phyloP scores from a whole-genome alignment of 225 moss, liverwort and hornwort genomes.

The Ulota crispa region DNA sequence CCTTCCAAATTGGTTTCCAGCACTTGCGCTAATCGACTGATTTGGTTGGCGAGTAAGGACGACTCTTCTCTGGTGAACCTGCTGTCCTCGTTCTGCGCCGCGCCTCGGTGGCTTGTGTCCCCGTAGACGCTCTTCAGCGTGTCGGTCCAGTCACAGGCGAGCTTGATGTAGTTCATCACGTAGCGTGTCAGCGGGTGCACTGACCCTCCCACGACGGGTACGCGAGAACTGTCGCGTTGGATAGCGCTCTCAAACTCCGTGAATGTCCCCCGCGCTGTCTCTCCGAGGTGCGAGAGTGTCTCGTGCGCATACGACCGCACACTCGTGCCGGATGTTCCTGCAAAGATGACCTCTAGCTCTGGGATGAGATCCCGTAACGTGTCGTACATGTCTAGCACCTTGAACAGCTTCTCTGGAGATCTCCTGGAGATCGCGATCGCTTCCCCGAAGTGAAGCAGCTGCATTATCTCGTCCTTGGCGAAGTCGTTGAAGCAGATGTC shows the following conservation, averaged over 20 bases:
- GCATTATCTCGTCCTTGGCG: slow-evolving; percentile 73
- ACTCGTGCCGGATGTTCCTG: slow-evolving; percentile 67
- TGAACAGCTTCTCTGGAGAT: slow-evolving; percentile 90
- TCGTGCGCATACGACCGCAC: slow-evolving; percentile 64
- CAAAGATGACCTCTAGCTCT: slow-evolving; percentile 73
- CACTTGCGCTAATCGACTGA: slow-evolving; percentile 66
- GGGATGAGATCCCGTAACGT: slow-evolving; percentile 76
- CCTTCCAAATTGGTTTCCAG: slow-evolving; percentile 76
- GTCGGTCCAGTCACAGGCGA: slow-evolving; percentile 84
- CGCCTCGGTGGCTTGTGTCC: slow-evolving; percentile 33
- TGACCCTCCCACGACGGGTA: slow-evolving; percentile 73
- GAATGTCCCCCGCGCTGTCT: slow-evolving; percentile 76
- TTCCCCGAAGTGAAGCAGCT: slow-evolving; percentile 81
- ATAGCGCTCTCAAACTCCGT: slow-evolving; percentile 92
- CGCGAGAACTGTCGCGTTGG: slow-evolving; percentile 68
- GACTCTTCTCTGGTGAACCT: slow-evolving; percentile 44
- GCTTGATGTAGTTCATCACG: slow-evolving; percentile 97
- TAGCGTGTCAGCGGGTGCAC: slow-evolving; percentile 92
- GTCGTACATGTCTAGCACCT: slow-evolving; percentile 95
- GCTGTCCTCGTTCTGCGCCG: slow-evolving; percentile 51
- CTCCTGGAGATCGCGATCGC: slow-evolving; percentile 81
- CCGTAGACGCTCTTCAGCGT: slow-evolving; percentile 71
- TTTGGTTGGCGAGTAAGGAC: slow-evolving; percentile 70
- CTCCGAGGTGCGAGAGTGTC: slow-evolving; percentile 73
- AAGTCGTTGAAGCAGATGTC: slow-evolving; percentile 88